phyloP scores from a whole-genome alignment of 2,329 filamentous ascomycete species.

The Penicillium oxalicum region DNA sequence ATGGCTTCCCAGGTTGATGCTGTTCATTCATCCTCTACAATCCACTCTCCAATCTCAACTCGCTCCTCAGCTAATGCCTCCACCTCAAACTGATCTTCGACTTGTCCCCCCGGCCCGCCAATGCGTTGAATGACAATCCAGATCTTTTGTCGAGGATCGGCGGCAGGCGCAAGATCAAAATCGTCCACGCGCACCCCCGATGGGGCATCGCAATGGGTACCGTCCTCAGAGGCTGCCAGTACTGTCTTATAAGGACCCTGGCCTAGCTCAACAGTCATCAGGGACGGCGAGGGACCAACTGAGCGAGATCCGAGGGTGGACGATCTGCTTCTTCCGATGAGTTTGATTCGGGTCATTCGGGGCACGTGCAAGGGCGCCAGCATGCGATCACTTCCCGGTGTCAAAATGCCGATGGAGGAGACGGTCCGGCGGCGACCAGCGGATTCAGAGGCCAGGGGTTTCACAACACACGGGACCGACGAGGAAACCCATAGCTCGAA shows the following conservation, averaged over 20 bases:
- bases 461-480: slow-evolving; percentile 48
- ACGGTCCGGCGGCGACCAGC: slow-evolving; percentile 64
- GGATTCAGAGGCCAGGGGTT: slow-evolving; percentile 62
- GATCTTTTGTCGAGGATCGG: slow-evolving; percentile 52
- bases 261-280: slow-evolving; percentile 67
- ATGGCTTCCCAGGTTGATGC: no score
- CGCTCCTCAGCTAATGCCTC: slow-evolving; percentile 40
- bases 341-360: slow-evolving; percentile 57
- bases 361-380: slow-evolving; percentile 46
- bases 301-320: slow-evolving; percentile 34
- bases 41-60: slow-evolving; percentile 41
- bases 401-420: slow-evolving; percentile 44
- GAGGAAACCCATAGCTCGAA: slow-evolving; percentile 73
- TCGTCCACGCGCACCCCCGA: slow-evolving; percentile 64
- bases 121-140: slow-evolving; percentile 81
- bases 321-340: slow-evolving; percentile 48
- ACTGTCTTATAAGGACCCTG: slow-evolving; percentile 62
- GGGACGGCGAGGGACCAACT: slow-evolving; percentile 49
- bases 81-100: slow-evolving; percentile 39
- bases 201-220: slow-evolving; percentile 65
- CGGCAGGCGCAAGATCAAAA: slow-evolving; percentile 65
- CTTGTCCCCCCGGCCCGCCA: slow-evolving; percentile 53
- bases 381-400: slow-evolving; percentile 49
- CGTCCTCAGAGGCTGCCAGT: slow-evolving; percentile 63
- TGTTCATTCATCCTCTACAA: slow-evolving; percentile 28